Percentiles rank a stretch among this genome's conserved stretches.
phyloP scores from a whole-genome alignment of 192 early-diverging fungal species.

The Geranomyces variabilis region DNA sequence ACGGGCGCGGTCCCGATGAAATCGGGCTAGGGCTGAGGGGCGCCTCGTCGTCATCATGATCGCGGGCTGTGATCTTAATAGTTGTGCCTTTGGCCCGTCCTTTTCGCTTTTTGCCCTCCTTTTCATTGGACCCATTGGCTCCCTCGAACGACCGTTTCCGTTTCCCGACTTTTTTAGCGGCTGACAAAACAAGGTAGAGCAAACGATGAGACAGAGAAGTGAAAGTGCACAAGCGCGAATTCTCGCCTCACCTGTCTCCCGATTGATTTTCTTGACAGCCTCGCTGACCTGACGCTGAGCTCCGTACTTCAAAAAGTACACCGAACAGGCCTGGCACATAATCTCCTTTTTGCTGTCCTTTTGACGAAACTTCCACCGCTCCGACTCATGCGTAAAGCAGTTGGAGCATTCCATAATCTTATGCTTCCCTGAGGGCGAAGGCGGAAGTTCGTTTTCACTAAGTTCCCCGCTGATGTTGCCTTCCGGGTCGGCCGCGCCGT shows the following conservation, averaged over 20 bases:
- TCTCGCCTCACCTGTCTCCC: constrained; percentile 21
- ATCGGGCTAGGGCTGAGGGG: constrained; percentile 12
- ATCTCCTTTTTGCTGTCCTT: constrained; percentile 29
- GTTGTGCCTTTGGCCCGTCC: neutral
- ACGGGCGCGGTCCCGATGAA: constrained; percentile 14
- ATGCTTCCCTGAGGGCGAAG: constrained; percentile 15
- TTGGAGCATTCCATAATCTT: constrained; percentile 39
- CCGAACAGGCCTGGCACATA: constrained; percentile 35
- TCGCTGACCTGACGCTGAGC: constrained; percentile 29
- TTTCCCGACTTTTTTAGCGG: constrained; percentile 12
- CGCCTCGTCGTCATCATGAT: constrained; percentile 1
- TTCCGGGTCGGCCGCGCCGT: constrained; percentile 27
- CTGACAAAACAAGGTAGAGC: neutral
- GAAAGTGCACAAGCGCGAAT: neutral
- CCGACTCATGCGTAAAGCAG: constrained; percentile 33
- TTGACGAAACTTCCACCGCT: constrained; percentile 36
- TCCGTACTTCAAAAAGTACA: constrained; percentile 43
- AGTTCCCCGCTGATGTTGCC: constrained; percentile 26
- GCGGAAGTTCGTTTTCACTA: constrained; percentile 29
- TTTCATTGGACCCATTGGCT: constrained; percentile 19
- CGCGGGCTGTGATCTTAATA: constrained; percentile 1
- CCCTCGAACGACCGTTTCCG: constrained; percentile 12
- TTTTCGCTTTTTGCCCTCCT: constrained; percentile 1
- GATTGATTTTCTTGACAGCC: constrained; percentile 29
- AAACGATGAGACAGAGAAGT: neutral